phyloP scores from a whole-genome alignment of 495 filamentous ascomycete genomes.

The Hapsidospora chrysogenum region DNA sequence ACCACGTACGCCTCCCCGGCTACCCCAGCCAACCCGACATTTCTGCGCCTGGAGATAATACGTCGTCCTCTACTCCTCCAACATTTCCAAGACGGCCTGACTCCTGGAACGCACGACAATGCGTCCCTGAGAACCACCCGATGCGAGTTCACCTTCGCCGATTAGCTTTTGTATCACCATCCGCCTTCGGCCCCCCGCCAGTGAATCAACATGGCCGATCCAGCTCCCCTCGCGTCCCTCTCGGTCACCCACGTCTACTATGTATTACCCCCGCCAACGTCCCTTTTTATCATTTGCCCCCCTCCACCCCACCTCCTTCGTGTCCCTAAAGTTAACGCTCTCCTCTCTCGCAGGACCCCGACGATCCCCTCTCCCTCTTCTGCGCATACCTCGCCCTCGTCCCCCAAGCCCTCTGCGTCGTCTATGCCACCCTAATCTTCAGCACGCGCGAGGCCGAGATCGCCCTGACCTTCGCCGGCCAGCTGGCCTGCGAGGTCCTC shows the following conservation, averaged over 20 bases:
- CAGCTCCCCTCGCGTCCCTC: constrained; percentile 63
- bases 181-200: too few relatives aligned
- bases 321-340: not conserved
- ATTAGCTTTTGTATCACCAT: not conserved
- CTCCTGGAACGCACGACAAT: too few relatives aligned
- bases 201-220: too few relatives aligned
- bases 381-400: constrained; percentile 89
- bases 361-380: constrained; percentile 66
- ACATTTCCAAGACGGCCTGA: too few relatives aligned
- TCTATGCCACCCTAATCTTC: constrained; percentile 80
- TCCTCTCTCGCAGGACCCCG: constrained; percentile 56
- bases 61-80: too few relatives aligned
- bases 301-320: not conserved
- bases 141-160: too few relatives aligned
- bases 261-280: too few relatives aligned
- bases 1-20: too few relatives aligned
- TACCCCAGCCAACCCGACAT: too few relatives aligned
- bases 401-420: constrained; percentile 76
- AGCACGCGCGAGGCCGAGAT: constrained; percentile 83
- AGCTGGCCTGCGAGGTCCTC: constrained; percentile 83
- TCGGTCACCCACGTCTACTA: constrained; percentile 95
- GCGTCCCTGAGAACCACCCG: too few relatives aligned
- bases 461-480: constrained; percentile 75
- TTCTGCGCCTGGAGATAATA: too few relatives aligned
- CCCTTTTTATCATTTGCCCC: not conserved